Conservation (phyloP, 2,329 filamentous ascomycete genomes). For the Talaromyces rugulosus region DNA sequence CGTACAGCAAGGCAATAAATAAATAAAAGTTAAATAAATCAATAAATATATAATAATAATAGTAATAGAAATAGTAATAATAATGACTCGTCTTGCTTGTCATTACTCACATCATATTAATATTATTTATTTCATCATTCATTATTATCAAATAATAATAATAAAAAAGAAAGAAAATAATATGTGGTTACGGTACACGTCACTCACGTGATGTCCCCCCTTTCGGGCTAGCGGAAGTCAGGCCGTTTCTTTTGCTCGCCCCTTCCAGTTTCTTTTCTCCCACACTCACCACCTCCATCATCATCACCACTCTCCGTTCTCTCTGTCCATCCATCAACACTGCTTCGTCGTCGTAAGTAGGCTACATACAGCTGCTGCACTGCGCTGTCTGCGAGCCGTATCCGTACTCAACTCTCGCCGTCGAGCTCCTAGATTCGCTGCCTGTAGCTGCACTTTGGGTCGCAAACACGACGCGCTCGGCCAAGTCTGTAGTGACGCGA, state of each 20-base stretch:
- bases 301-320: neutral
- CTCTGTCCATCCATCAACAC: neutral
- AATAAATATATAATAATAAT: neutral
- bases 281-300: neutral
- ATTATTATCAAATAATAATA: neutral
- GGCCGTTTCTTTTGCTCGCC: neutral
- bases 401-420: neutral
- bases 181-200: neutral
- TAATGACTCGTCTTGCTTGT: neutral
- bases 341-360: neutral
- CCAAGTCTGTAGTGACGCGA: conserved; percentile 16
- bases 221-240: neutral
- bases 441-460: conserved; percentile 12
- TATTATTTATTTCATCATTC: too few relatives aligned
- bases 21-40: neutral
- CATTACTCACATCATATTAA: neutral
- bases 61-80: neutral
- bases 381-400: neutral
- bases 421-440: conserved; percentile 1
- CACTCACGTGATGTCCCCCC: neutral
- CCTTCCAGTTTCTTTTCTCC: neutral
- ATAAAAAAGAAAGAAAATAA: neutral
- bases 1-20: neutral
- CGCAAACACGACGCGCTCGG: neutral
- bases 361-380: neutral